phyloP scores from a whole-genome alignment of 768 basidiomycete species.

The Boletus rubroflammeus region DNA sequence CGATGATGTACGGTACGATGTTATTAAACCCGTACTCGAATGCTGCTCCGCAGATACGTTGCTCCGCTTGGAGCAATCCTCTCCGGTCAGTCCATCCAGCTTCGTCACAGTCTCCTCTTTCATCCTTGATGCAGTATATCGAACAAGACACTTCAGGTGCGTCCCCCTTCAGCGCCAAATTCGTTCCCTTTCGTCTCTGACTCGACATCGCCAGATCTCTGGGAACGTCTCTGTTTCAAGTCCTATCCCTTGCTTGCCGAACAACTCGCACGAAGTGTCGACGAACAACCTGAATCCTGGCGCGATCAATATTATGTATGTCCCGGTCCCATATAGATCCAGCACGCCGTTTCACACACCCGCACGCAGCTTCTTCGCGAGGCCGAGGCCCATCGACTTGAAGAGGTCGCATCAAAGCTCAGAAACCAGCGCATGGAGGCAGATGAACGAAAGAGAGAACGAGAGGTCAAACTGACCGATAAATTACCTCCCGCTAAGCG shows the following conservation, averaged over 20 bases:
- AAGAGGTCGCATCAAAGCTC: slow-evolving; percentile 58
- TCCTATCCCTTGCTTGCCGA: slow-evolving; percentile 54
- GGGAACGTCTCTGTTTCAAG: slow-evolving; percentile 61
- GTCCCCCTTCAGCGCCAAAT: slow-evolving; percentile 6
- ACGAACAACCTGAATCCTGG: slow-evolving; percentile 59
- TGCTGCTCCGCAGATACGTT: slow-evolving; percentile 71
- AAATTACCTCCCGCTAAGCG: slow-evolving; percentile 66
- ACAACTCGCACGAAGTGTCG: slow-evolving; percentile 39
- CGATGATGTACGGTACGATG: slow-evolving; percentile 52
- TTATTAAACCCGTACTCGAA: slow-evolving; percentile 72
- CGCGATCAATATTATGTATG: slow-evolving; percentile 66
- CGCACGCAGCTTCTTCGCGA: slow-evolving; percentile 48
- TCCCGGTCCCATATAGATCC: not conserved
- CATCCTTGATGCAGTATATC: slow-evolving; percentile 42
- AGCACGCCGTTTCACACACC: slow-evolving; percentile 6
- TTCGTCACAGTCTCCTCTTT: slow-evolving; percentile 9
- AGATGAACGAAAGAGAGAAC: slow-evolving; percentile 72
- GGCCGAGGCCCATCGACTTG: slow-evolving; percentile 59
- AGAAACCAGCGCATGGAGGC: slow-evolving; percentile 65
- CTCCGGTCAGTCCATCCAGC: slow-evolving; percentile 52
- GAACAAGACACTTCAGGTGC: slow-evolving; percentile 53
- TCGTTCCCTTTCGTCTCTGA: slow-evolving; percentile 2
- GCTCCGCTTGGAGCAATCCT: slow-evolving; percentile 60
- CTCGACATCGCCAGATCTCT: slow-evolving; percentile 48
- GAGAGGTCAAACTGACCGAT: slow-evolving; percentile 73